phyloP scores from a whole-genome alignment of 177 flowering plant genomes.

The Vitis hybrid region DNA sequence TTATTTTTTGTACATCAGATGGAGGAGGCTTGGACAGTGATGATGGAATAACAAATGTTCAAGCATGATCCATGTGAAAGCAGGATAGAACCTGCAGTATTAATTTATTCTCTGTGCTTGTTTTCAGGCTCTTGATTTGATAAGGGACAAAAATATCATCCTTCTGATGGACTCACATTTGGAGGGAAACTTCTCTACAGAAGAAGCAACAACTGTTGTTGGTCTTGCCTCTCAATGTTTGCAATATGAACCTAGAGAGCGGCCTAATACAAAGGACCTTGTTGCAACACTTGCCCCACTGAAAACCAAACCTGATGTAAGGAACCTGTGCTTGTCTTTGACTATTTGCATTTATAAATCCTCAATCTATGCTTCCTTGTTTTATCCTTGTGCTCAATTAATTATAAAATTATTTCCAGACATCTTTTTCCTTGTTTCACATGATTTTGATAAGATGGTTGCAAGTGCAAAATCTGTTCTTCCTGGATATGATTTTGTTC shows the following conservation, averaged over 20 bases:
- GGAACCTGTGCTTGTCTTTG: background rate
- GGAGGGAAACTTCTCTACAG: constrained; percentile 41
- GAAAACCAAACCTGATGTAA: constrained; percentile 37
- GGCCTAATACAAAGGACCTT: constrained; percentile 38
- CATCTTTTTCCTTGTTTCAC: too few species aligned
- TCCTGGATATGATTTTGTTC: background rate
- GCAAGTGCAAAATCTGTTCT: too few species aligned
- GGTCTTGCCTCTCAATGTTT: constrained; percentile 41
- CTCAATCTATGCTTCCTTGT: too few species aligned
- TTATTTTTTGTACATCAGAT: too few species aligned
- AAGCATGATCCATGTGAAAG: too few species aligned
- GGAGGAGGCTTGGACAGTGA: too few species aligned
- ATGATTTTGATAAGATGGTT: too few species aligned
- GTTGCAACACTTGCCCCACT: constrained; percentile 31
- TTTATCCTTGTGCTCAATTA: too few species aligned
- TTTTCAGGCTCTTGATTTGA: constrained; percentile 47
- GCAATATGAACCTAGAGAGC: constrained; percentile 45
- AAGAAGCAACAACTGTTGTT: constrained; percentile 41
- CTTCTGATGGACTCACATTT: constrained; percentile 44
- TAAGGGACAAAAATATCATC: constrained; percentile 31
- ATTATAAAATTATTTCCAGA: too few species aligned
- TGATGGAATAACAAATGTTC: too few species aligned
- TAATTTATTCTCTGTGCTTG: constrained; percentile 1
- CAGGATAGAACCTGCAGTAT: background rate
- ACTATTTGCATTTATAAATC: too few species aligned